Evolutionary conservation across 2,329 filamentous ascomycete species (phyloP).

Genomic region (Neopestalotiopsis sp.): DNA sequence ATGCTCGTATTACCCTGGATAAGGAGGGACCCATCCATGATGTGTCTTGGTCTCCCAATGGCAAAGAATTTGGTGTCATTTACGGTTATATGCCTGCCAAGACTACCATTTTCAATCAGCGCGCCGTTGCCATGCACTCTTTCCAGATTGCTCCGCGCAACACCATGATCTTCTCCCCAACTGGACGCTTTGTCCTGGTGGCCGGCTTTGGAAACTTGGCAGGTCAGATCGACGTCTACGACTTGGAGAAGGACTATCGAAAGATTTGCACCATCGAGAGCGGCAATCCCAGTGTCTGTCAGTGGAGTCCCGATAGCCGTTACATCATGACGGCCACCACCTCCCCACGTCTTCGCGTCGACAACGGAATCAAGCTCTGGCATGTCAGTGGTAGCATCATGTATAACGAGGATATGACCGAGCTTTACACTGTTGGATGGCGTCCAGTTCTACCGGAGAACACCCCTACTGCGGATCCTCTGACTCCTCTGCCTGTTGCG

Average conservation of each 20-base stretch:
- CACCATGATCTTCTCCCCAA: slow-evolving; percentile 93
- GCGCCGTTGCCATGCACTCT: slow-evolving; percentile 80
- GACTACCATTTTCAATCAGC: slow-evolving; percentile 95
- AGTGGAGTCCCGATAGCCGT: slow-evolving; percentile 95
- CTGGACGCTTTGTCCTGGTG: slow-evolving; percentile 89
- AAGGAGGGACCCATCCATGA: slow-evolving; percentile 99
- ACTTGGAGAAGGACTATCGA: slow-evolving; percentile 89
- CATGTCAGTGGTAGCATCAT: slow-evolving; percentile 87
- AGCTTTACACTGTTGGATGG: slow-evolving; percentile 92
- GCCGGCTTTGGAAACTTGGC: slow-evolving; percentile 97
- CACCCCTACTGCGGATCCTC: slow-evolving; percentile 69
- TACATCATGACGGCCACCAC: slow-evolving; percentile 98
- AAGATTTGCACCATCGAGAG: slow-evolving; percentile 95
- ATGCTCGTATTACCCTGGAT: slow-evolving; percentile 89
- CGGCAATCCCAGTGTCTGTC: slow-evolving; percentile 93
- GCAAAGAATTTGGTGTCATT: slow-evolving; percentile 95
- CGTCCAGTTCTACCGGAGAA: slow-evolving; percentile 72
- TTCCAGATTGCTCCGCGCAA: slow-evolving; percentile 91
- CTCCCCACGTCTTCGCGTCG: slow-evolving; percentile 90
- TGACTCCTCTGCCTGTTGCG: slow-evolving; percentile 75
- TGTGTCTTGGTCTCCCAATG: slow-evolving; percentile 97
- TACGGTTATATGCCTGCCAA: slow-evolving; percentile 99
- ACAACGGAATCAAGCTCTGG: slow-evolving; percentile 96
- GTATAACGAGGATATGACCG: slow-evolving; percentile 94
- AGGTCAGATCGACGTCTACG: slow-evolving; percentile 97